These are phyloP conservation scores for Saccharum hybrid DNA, from an alignment of 202 grass and related monocot genomes.

Conservation along the genomic window DNA sequence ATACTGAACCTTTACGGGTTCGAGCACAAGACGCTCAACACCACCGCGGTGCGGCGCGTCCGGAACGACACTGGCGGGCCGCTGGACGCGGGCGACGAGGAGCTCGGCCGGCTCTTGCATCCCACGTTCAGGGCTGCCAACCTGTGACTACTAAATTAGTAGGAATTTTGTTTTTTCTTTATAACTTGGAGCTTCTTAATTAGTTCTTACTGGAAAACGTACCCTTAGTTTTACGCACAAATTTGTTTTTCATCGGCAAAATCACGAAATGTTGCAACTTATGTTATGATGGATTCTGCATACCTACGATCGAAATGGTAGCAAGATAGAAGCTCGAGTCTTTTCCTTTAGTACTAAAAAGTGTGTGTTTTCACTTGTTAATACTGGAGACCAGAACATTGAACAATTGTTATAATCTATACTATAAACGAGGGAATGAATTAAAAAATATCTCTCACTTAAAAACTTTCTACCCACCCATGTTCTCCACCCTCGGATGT, in stretches of 20 bases:
- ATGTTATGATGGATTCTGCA: background rate
- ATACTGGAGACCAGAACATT: no score
- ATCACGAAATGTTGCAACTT: background rate
- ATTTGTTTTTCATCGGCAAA: background rate
- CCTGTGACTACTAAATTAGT: background rate
- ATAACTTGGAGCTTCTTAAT: background rate
- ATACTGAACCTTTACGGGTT: slow-evolving; percentile 82
- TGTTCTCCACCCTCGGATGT: no score
- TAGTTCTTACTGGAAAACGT: background rate
- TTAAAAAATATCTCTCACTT: no score
- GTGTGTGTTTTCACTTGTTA: no score
- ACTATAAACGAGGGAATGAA: no score
- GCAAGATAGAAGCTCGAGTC: no score
- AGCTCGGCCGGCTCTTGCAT: slow-evolving; percentile 59
- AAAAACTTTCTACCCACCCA: no score
- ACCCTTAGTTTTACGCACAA: background rate
- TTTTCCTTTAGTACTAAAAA: no score
- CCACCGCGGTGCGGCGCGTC: slow-evolving; percentile 57
- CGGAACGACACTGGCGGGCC: slow-evolving; percentile 58
- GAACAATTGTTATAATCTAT: no score
- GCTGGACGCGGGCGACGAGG: slow-evolving; percentile 47
- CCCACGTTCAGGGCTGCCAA: slow-evolving; percentile 50
- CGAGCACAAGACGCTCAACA: slow-evolving; percentile 65
- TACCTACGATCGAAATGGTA: background rate
- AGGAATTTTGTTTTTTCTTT: background rate